These are phyloP conservation scores for Termitomyces sp. DNA, from an alignment of 768 basidiomycete genomes.

Conservation along the genomic window DNA sequence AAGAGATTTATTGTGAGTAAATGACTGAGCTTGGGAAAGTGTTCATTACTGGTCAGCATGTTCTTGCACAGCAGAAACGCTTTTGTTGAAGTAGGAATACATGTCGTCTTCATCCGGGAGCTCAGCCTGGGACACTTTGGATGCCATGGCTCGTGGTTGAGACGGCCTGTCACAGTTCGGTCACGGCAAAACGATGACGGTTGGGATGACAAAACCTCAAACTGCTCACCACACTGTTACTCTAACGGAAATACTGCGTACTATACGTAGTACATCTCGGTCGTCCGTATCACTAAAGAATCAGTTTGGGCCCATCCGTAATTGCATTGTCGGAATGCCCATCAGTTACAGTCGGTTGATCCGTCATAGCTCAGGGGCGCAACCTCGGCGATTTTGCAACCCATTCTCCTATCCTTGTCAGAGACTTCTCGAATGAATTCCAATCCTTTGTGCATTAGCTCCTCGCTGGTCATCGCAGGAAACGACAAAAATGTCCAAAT, in stretches of 20 bases:
- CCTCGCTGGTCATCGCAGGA: too few species aligned
- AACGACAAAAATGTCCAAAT: too few species aligned
- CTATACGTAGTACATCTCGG: neutral
- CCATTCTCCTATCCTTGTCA: too few species aligned
- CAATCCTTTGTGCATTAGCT: too few species aligned
- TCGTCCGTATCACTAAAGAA: neutral
- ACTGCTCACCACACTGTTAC: too few species aligned
- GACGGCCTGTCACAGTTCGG: neutral
- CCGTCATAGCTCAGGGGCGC: too few species aligned
- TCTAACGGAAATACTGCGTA: neutral
- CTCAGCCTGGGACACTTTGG: conserved; percentile 1
- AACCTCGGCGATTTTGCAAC: too few species aligned
- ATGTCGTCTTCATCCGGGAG: conserved; percentile 17
- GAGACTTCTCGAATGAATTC: too few species aligned
- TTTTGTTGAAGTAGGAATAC: conserved; percentile 29
- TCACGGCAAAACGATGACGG: neutral
- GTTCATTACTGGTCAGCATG: conserved; percentile 26
- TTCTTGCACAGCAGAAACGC: conserved; percentile 26
- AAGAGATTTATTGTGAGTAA: conserved; percentile 1
- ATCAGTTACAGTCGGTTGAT: too few species aligned
- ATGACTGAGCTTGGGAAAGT: neutral
- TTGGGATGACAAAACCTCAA: too few species aligned
- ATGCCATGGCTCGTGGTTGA: neutral
- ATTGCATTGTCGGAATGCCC: too few species aligned
- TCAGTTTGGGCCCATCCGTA: neutral